Evolutionary conservation across 345 rosid genomes (phyloP).

Genomic region (Jatropha curcas): DNA sequence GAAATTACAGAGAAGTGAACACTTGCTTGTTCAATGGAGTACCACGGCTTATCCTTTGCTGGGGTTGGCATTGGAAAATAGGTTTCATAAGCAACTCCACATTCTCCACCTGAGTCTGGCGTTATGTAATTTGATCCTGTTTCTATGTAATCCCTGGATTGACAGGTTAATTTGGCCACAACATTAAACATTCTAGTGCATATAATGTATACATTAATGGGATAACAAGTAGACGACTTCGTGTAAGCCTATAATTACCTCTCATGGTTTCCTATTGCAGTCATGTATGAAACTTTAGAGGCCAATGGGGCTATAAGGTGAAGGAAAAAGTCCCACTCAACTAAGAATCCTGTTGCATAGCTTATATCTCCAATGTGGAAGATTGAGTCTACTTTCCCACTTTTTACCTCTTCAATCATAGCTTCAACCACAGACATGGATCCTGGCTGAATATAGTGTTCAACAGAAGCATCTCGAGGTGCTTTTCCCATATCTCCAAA

Average conservation of each 20-base stretch:
- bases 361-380: conserved; percentile 82
- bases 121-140: conserved; percentile 42
- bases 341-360: conserved; percentile 73
- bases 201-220: too few relatives aligned
- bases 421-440: conserved; percentile 54
- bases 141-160: conserved; percentile 51
- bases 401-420: conserved; percentile 41
- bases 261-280: conserved; percentile 75
- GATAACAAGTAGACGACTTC: too few relatives aligned
- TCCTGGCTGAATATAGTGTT: conserved; percentile 79
- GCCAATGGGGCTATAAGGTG: conserved; percentile 56
- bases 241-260: too few relatives aligned
- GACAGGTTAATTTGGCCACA: too few relatives aligned
- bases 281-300: conserved; percentile 65
- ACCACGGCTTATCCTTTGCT: conserved; percentile 74
- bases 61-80: conserved; percentile 69
- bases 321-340: conserved; percentile 76
- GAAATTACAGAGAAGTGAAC: conserved; percentile 63
- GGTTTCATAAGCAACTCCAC: conserved; percentile 67
- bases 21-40: conserved; percentile 55
- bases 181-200: too few relatives aligned
- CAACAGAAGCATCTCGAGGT: conserved; percentile 58
- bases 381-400: conserved; percentile 51
- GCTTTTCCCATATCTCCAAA: conserved; percentile 83
- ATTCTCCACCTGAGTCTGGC: conserved; percentile 74